These are phyloP conservation scores for Trichaptum fuscoviolaceum DNA, from an alignment of 768 basidiomycete species.

Conservation along the genomic window DNA sequence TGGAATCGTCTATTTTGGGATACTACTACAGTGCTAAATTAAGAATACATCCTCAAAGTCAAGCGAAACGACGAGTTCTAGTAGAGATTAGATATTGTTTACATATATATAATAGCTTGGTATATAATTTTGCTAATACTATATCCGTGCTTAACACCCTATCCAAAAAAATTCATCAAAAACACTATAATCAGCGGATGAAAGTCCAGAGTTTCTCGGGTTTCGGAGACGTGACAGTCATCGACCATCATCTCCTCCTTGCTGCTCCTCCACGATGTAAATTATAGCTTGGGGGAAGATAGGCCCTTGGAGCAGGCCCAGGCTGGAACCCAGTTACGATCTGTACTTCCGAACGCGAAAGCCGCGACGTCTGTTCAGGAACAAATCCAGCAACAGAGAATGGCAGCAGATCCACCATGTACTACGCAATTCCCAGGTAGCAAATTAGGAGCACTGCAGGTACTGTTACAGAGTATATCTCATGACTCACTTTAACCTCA, in stretches of 20 bases:
- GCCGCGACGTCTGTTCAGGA: conserved; percentile 17
- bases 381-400: conserved; percentile 41
- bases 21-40: background rate
- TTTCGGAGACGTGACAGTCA: background rate
- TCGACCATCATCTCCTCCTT: background rate
- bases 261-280: background rate
- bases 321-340: conserved; percentile 34
- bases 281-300: conserved; percentile 46
- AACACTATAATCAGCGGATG: too few species aligned
- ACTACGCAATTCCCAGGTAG: conserved; percentile 25
- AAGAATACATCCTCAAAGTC: too few species aligned
- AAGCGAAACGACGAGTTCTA: too few species aligned
- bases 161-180: too few species aligned
- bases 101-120: too few species aligned
- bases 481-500: background rate
- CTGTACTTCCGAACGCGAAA: conserved; percentile 35
- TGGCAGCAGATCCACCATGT: conserved; percentile 37
- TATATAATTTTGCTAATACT: too few species aligned
- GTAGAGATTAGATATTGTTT: too few species aligned
- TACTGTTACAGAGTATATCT: background rate
- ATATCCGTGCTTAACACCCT: too few species aligned
- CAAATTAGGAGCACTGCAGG: background rate
- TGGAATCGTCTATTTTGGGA: background rate
- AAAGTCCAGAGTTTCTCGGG: too few species aligned
- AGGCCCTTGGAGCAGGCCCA: conserved; percentile 37